phyloP scores from a whole-genome alignment of 768 basidiomycete genomes.

The Sporobolomyces pararoseus region DNA sequence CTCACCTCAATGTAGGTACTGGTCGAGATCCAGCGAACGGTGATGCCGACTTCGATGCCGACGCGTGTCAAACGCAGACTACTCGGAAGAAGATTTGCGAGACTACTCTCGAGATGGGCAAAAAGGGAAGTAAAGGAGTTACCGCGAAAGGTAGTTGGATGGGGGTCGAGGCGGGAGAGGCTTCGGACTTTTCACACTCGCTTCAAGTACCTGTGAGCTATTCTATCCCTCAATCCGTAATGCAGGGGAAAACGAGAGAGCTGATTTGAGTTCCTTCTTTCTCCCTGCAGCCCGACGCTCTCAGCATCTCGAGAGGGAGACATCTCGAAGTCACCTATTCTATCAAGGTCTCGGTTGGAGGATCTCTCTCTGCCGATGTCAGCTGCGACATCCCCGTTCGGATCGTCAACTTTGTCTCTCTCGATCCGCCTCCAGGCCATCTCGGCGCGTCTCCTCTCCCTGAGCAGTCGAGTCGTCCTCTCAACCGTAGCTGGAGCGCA shows the following conservation, averaged over 20 bases:
- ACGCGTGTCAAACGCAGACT: constrained; percentile 64
- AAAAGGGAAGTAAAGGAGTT: constrained; percentile 63
- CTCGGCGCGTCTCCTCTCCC: constrained; percentile 26
- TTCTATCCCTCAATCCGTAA: too few relatives aligned
- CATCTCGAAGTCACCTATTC: constrained; percentile 74
- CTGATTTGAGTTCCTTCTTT: constrained; percentile 36
- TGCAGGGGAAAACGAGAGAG: too few relatives aligned
- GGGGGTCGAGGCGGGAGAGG: constrained; percentile 65
- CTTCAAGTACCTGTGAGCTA: constrained; percentile 73
- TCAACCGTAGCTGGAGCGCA: constrained; percentile 35
- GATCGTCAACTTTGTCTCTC: constrained; percentile 76
- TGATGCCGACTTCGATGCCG: constrained; percentile 52
- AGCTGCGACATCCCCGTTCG: constrained; percentile 68
- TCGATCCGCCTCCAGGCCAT: constrained; percentile 69
- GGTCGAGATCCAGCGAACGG: constrained; percentile 29
- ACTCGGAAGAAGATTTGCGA: constrained; percentile 64
- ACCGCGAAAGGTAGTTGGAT: constrained; percentile 88
- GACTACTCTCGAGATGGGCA: constrained; percentile 63
- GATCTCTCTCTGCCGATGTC: constrained; percentile 61
- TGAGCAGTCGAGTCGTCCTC: constrained; percentile 1
- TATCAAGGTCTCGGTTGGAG: constrained; percentile 63
- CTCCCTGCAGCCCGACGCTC: constrained; percentile 59
- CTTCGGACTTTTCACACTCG: constrained; percentile 63
- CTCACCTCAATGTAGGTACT: constrained; percentile 49
- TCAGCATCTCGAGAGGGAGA: constrained; percentile 64